Base-by-base conservation (phyloP, 2,329 filamentous ascomycete species). In the Aspergillus sojae region DNA sequence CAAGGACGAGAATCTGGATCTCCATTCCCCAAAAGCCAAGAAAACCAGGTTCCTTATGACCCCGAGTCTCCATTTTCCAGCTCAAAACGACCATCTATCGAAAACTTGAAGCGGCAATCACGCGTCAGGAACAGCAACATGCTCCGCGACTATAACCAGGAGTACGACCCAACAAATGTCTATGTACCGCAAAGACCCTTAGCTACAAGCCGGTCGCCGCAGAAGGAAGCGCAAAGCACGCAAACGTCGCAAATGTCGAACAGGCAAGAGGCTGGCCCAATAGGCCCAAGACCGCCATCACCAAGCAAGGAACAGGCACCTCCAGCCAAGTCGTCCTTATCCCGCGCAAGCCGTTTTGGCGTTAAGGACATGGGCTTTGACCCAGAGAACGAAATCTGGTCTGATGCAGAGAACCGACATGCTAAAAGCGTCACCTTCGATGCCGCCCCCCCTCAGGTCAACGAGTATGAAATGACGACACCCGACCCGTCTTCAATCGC, bases 41-140 rank as follows among this genome's bases (percentile, higher is more conserved):
- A 97, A 79, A 97, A 96, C 79, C 84, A 82, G 54, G 77, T 84
- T 62, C 88, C 80, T 61, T 80, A 80, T 64, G 84, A 88, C 68
- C 84, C 86, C 62, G 84, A 87, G 57, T 83, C 85, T 50, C 88
- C 91, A 12, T 87, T 89, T 9, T 90, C 90, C 53, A 89, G 92
- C 26, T 89, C 88, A 62, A 91, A 92, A 73, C 90, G 94, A 75
- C 92, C 92, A 53, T 98, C 94, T 21, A 94, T 99, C 70, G 95
- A 99, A 85, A 94, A 94, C 74, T 85, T 99, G 64, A 96, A 97
- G 81, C 92, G 90, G 77, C 94, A 93, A 36, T 97, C 94, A 61
- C 91, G 95, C 65, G 95, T 99, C 73, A 97, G 94, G 85, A 98
- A 97, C 82, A 97, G 94, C 85, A 96, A 90, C 81, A 97, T 98